These are phyloP conservation scores for Cyberlindnera bimundalis DNA, from an alignment of 805 yeast genomes.

Conservation along the genomic window DNA sequence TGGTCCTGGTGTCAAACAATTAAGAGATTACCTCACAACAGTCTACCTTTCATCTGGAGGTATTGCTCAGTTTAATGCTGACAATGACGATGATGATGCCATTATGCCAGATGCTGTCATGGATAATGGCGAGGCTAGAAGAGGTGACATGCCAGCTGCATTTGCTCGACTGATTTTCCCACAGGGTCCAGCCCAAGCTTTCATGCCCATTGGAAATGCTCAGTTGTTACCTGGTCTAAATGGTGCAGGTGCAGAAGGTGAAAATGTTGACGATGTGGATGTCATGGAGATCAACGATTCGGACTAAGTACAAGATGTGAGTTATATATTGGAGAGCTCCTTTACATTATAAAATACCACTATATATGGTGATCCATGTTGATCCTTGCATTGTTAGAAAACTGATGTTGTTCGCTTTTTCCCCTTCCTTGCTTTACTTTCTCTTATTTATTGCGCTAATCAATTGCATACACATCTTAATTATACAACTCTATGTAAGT, in stretches of 20 bases:
- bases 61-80: neutral
- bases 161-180: slow-evolving; percentile 4
- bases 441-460: slow-evolving; percentile 1
- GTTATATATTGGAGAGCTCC: neutral
- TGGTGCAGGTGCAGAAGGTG: neutral
- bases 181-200: neutral
- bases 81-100: neutral
- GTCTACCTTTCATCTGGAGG: slow-evolving; percentile 13
- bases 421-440: neutral
- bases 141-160: slow-evolving; percentile 2
- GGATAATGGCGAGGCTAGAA: neutral
- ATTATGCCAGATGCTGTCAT: slow-evolving; percentile 1
- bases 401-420: no score
- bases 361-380: no score
- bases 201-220: neutral
- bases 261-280: slow-evolving; percentile 6
- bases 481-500: no score
- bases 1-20: slow-evolving; percentile 78
- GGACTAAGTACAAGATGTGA: no score
- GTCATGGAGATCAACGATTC: slow-evolving; percentile 8
- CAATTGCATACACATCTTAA: neutral
- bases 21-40: slow-evolving; percentile 64
- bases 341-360: neutral
- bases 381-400: no score
- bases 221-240: neutral